Base-by-base conservation (phyloP, 2,329 filamentous ascomycete genomes). In the Sporothrix pseudoabietina region DNA sequence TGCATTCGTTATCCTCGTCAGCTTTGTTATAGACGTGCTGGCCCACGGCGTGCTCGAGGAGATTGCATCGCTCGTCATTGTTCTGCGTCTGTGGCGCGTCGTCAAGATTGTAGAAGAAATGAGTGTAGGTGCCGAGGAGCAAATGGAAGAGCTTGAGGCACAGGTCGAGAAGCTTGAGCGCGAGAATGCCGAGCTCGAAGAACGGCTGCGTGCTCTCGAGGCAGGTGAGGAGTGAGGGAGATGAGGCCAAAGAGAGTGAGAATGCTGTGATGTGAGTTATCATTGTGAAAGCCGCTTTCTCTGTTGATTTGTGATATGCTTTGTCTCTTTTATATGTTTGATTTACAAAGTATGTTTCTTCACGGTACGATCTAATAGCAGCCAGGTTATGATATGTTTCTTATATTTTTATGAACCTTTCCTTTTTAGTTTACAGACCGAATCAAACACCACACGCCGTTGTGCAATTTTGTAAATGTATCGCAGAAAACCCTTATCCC, bases 71-170 rank as follows among this genome's bases (percentile, higher is more conserved):
- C 82, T 92, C n/a, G 85, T 92, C 68, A 85, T 92, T 39, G 84
- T 91, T 4, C 82, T 92, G 61, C 87, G 90, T 71, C 82, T 92
- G 3, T 92, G 90, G 88, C 85, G 91, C 19, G 85, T 92, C 61
- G 88, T 91, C 79, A 91, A 92, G 82, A 90, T 92, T 70, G 87
- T 91, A 7, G 89, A 92, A 78, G 90, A 92, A 80, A 83, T 92
- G 75, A 87, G 87, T 41, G 84, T 90, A 7, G 89, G 88, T 9
- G 89, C 89, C 1, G 82, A 87, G 49, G 89, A 92, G 80, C 84
- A 88, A 78, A 87, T 89, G 82, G 89, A 90, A 75, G 84, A 84
- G 10, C 80, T 91, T 54, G 83, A 87, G 75, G 80, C 83, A 70
- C 80, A 84, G 72, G 82, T 91, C 35, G 83, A 85, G 68, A 80